A percentile compares a stretch with the other conserved stretches of the same genome.
Conservation (phyloP, 306 rosid genomes). For the Albizia julibrissin region DNA sequence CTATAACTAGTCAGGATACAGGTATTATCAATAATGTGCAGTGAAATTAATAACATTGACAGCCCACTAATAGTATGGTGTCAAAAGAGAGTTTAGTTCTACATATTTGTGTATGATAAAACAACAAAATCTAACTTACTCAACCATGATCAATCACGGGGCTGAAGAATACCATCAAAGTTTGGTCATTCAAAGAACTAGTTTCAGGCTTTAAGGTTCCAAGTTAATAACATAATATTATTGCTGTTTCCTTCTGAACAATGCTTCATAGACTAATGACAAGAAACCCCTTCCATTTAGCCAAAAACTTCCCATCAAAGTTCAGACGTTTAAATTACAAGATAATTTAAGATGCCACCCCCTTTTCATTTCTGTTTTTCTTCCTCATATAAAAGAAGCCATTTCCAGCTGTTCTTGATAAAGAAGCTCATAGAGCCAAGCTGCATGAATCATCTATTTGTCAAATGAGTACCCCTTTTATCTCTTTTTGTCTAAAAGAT, state of each 20-base stretch:
- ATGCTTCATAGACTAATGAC: neutral
- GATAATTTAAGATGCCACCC: neutral
- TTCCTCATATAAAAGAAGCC: slow-evolving; percentile 19
- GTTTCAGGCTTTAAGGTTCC: neutral
- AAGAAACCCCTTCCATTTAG: neutral
- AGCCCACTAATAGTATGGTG: neutral
- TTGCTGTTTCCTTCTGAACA: neutral
- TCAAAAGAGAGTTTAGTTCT: slow-evolving; percentile 7
- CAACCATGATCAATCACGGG: neutral
- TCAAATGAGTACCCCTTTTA: neutral
- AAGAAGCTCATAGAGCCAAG: neutral
- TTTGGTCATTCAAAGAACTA: neutral
- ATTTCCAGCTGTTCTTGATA: slow-evolving; percentile 16
- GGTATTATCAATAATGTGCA: neutral
- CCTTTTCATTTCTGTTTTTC: neutral
- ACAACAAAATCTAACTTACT: neutral
- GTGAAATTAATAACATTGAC: slow-evolving; percentile 3
- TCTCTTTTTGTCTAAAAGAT: neutral
- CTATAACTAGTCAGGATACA: neutral
- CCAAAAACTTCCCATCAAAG: neutral
- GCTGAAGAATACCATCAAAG: neutral
- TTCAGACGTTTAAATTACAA: neutral
- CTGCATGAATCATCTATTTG: neutral
- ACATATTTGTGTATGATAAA: neutral
- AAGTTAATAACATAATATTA: neutral